These are phyloP conservation scores for Nigrospora sphaerica DNA, from an alignment of 2,329 filamentous ascomycete species.

Conservation along the genomic window DNA sequence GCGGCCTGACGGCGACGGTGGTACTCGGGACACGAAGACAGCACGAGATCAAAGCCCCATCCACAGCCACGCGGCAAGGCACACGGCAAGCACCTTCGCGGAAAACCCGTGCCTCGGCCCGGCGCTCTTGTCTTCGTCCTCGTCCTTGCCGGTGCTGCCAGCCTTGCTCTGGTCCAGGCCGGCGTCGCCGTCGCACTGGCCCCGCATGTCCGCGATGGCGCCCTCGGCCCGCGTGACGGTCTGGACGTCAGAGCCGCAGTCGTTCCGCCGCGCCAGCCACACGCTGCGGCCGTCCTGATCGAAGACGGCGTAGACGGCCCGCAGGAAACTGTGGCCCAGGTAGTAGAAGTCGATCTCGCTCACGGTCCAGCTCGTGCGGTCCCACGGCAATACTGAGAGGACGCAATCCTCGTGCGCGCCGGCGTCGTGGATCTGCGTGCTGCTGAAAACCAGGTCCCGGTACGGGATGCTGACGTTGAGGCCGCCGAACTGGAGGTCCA, in stretches of 20 bases:
- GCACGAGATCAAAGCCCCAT: too few relatives aligned
- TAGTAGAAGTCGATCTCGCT: conserved; percentile 1
- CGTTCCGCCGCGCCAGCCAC: conserved; percentile 1
- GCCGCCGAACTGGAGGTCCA: conserved; percentile 1
- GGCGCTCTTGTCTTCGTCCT: too few relatives aligned
- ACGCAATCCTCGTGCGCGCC: not conserved
- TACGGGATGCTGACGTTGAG: conserved; percentile 2
- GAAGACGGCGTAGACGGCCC: conserved; percentile 1
- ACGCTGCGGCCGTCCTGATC: conserved; percentile 2
- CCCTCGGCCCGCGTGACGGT: not conserved
- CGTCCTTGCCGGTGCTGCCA: too few relatives aligned
- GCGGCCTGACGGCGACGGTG: too few relatives aligned
- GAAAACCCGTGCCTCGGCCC: too few relatives aligned
- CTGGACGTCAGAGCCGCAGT: conserved; percentile 1
- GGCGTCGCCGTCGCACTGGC: not conserved
- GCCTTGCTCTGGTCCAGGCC: too few relatives aligned
- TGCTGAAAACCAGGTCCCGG: not conserved
- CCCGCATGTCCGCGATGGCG: not conserved
- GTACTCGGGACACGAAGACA: too few relatives aligned
- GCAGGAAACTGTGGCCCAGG: conserved; percentile 1
- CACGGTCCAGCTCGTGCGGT: not conserved
- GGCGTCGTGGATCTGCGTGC: not conserved
- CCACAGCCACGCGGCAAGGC: too few relatives aligned
- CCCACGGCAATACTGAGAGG: conserved; percentile 1
- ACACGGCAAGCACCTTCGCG: too few relatives aligned